phyloP scores from a whole-genome alignment of 208 protist genomes.

The Trypanosoma lewisi region DNA sequence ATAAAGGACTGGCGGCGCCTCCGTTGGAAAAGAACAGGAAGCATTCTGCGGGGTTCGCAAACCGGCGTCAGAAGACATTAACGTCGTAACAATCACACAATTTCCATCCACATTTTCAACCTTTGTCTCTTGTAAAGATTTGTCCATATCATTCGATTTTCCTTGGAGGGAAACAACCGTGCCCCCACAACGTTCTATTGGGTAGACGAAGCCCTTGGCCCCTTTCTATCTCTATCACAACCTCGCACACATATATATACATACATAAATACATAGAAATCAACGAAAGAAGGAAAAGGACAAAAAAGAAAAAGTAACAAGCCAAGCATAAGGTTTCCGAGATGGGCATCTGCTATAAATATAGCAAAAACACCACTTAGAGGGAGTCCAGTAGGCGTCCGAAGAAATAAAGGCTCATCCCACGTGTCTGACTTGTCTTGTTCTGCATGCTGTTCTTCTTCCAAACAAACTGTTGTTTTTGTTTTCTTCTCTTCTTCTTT shows the following conservation, averaged over 20 bases:
- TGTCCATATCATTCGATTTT: conserved; percentile 4
- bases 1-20: neutral
- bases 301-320: conserved; percentile 1
- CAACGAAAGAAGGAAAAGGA: neutral
- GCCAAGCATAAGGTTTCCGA: no score
- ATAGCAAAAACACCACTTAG: no score
- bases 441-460: no score
- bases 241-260: neutral
- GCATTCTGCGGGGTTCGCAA: neutral
- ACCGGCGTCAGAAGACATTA: conserved; percentile 3
- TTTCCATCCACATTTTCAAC: conserved; percentile 19
- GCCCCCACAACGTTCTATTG: neutral
- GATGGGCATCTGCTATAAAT: no score
- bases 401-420: no score
- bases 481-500: no score
- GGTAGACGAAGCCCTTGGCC: neutral
- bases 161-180: neutral
- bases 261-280: neutral
- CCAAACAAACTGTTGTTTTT: no score
- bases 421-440: no score
- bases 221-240: neutral
- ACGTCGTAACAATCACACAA: conserved; percentile 24
- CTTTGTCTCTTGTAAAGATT: neutral
- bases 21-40: neutral
- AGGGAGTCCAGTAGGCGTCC: no score